Evolutionary conservation across 768 basidiomycete genomes (phyloP).

Genomic region (Suillus hirtellus): DNA sequence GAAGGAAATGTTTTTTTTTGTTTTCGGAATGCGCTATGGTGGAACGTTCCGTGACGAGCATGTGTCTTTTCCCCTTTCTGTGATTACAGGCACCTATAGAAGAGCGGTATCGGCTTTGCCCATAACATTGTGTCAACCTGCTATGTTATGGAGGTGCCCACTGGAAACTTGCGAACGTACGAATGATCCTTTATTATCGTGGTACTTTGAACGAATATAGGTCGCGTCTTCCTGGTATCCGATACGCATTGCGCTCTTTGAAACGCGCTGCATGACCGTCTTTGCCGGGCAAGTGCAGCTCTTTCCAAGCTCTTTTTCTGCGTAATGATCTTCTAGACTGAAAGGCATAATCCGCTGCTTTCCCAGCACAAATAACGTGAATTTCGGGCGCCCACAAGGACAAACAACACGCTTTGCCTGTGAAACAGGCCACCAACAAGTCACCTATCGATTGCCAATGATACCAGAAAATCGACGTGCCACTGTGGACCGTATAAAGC

Average conservation of each 20-base stretch:
- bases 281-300: conserved; percentile 11
- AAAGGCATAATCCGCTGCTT: conserved; percentile 17
- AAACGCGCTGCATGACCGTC: conserved; percentile 10
- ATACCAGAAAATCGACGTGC: conserved; percentile 23
- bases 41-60: conserved; percentile 12
- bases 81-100: neutral
- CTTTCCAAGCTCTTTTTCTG: conserved; percentile 7
- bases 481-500: conserved; percentile 35
- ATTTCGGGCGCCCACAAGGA: conserved; percentile 42
- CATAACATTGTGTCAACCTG: conserved; percentile 4
- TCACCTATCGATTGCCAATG: conserved; percentile 36
- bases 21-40: conserved; percentile 6
- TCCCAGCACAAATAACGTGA: conserved; percentile 34
- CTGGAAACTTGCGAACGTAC: conserved; percentile 16
- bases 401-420: conserved; percentile 44
- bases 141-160: conserved; percentile 17
- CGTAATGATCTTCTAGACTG: conserved; percentile 1
- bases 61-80: conserved; percentile 15
- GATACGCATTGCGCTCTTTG: conserved; percentile 10
- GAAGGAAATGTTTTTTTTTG: too few relatives aligned
- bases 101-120: neutral
- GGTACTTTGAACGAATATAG: neutral
- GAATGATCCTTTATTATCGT: conserved; percentile 12
- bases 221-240: neutral
- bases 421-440: conserved; percentile 13